phyloP scores from a whole-genome alignment of 2,329 filamentous ascomycete species.

The Diaporthe eres region DNA sequence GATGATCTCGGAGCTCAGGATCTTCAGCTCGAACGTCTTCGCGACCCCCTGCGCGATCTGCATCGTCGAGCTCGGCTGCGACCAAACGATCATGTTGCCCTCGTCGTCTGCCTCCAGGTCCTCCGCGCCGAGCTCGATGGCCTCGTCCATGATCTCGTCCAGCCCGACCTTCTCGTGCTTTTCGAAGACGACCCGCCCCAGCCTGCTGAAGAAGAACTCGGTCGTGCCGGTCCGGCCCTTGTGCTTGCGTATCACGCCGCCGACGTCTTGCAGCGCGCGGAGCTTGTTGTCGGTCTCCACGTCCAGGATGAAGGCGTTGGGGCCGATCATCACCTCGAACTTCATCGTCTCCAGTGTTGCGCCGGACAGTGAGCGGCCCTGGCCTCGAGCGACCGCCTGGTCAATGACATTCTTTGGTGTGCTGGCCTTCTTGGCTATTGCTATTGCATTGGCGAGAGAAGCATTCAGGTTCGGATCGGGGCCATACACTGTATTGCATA shows the following conservation, averaged over 20 bases:
- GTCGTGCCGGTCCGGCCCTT: slow-evolving; percentile 81
- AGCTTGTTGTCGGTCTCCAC: slow-evolving; percentile 87
- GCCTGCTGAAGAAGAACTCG: slow-evolving; percentile 87
- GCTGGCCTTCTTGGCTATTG: slow-evolving; percentile 84
- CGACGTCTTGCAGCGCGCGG: slow-evolving; percentile 80
- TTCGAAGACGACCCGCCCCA: slow-evolving; percentile 81
- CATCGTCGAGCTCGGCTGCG: slow-evolving; percentile 75
- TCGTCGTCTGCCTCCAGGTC: slow-evolving; percentile 78
- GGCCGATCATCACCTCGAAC: slow-evolving; percentile 85
- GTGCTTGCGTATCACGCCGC: slow-evolving; percentile 77
- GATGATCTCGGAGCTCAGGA: slow-evolving; percentile 84
- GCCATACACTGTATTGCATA: slow-evolving; percentile 73
- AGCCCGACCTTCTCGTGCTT: slow-evolving; percentile 67
- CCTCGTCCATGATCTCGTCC: slow-evolving; percentile 83
- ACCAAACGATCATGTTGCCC: slow-evolving; percentile 80
- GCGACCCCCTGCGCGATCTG: slow-evolving; percentile 75
- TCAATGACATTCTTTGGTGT: slow-evolving; percentile 90
- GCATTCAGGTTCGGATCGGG: slow-evolving; percentile 81
- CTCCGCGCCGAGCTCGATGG: slow-evolving; percentile 86
- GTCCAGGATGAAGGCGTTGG: slow-evolving; percentile 85
- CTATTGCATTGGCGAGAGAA: slow-evolving; percentile 79
- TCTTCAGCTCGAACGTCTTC: slow-evolving; percentile 73
- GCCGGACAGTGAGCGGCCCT: slow-evolving; percentile 84
- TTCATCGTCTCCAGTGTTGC: slow-evolving; percentile 81
- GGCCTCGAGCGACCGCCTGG: slow-evolving; percentile 86